Conservation (phyloP, 2,329 filamentous ascomycete genomes). For the Diaporthe amygdali region DNA sequence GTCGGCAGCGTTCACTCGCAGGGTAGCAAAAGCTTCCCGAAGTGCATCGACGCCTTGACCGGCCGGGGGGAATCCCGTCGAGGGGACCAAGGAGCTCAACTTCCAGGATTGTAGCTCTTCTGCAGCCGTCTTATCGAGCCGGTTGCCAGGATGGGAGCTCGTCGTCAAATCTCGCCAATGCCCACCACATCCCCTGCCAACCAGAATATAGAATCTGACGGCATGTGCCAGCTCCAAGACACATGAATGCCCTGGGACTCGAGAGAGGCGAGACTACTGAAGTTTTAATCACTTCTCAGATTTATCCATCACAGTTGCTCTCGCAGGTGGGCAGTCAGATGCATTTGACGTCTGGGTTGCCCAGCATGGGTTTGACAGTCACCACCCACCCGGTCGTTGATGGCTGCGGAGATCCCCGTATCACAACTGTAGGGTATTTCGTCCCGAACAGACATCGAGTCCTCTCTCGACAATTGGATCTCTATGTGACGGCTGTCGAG, state of each 20-base stretch:
- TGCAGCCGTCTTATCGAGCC: not conserved
- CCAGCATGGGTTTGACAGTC: not conserved
- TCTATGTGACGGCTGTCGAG: slow-evolving; percentile 22
- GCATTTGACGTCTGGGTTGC: not conserved
- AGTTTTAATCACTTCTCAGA: not conserved
- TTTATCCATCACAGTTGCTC: slow-evolving; percentile 6
- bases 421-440: not conserved
- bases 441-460: not conserved
- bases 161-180: slow-evolving; percentile 10
- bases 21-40: slow-evolving; percentile 23
- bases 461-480: slow-evolving; percentile 15
- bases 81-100: slow-evolving; percentile 10
- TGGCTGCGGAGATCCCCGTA: not conserved
- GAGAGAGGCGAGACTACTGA: not conserved
- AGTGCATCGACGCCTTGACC: slow-evolving; percentile 16
- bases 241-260: not conserved
- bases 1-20: slow-evolving; percentile 19
- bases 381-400: not conserved
- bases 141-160: slow-evolving; percentile 18
- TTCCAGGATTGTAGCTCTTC: slow-evolving; percentile 16
- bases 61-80: slow-evolving; percentile 9
- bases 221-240: not conserved
- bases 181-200: not conserved
- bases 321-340: not conserved
- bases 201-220: slow-evolving; percentile 2